Base-by-base conservation (phyloP, 2,329 filamentous ascomycete genomes). In the Colletotrichum tabaci region DNA sequence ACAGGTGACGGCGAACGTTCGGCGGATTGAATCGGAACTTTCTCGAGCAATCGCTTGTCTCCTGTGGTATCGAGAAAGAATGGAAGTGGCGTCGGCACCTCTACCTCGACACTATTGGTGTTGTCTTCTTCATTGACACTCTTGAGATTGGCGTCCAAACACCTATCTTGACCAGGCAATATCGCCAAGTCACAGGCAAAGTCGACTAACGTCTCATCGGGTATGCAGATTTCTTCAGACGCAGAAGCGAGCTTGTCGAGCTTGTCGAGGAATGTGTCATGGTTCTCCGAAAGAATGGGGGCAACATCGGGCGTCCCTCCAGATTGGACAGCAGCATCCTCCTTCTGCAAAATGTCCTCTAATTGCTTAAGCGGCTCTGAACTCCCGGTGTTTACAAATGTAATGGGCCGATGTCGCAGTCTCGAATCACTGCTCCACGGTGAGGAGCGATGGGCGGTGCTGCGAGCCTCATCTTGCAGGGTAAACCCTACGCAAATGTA, bases 351-450 rank as follows among this genome's bases (percentile, higher is more conserved):
- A 8, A 77, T 67, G 4, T 76, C 72, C 40, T 84, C 78, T 5
- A 83, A 68, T 8, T 84, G 78, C 67, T 86, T 83, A 4, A 88
- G 77, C 4, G 88, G 87, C 53, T 89, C 83, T 58, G 84, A 84
- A 52, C 83, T 76, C 6, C 88, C 88, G n/a, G 84, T 85, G 71
- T 87, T 89, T 57, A 89, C 80, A 67, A 90, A 90, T 0, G 73
- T 73, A 4, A 90, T 83, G 1, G 88, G 88, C 52, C 82, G 83
- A 53, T 82, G 79, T 65, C 88, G 82, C 12, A 90, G 80, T 58
- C 80, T 84, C 23, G 79, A 78, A 66, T 82, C 82, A 42, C 76
- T 74, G 18, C 78, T 80, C 81, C 81, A 84, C n/a, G 75, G 74
- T 0, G 81, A 82, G 44, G 82, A 81, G 61, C 86, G 84, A 63